Evolutionary conservation across 352 stramenopile genomes (phyloP), one percentile per base, ranked within the genome.

Genomic region (Thraustochytrium sp.): DNA sequence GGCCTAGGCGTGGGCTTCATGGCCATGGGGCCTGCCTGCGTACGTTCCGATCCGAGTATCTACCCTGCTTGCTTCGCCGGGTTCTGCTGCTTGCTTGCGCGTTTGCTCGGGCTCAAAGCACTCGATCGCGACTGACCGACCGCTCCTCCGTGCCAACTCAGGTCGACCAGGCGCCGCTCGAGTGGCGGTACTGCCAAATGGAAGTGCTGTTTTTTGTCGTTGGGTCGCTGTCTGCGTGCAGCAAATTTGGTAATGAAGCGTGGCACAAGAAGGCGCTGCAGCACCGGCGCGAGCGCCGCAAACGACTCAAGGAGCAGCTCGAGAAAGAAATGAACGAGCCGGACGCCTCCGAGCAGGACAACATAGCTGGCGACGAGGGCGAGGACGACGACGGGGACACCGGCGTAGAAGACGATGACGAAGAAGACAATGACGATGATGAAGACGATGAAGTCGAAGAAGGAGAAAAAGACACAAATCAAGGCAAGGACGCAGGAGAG

Each of bases 191-290:
- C 8, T 80, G 42, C 68, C 11, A 44, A 31, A 29, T 80, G 9
- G 44, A 80, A 26, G 4, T 80, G 26, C 8, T 51, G 3, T 11
- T 80, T 26, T 80, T 75, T 13, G 37, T 44, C 21, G 4, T 80
- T 75, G 68, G 68, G 23, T 46, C n/a, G 21, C 26, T 44, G 23
- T 80, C 44, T 51, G 53, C 68, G 11, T n/a, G 8, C 13, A 48
- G 37, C 46, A 80, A 80, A 26, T 72, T 80, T n/a, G 34, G 18
- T 23, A 63, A 63, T 26, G 68, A 80, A 36, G 34, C 29, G 23
- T 42, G 16, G 44, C 34, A 80, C 63, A 13, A 21, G n/a, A 44
- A 31, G 38, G 48, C 40, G 26, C 34, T 65, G 11, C 11, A 40
- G 18, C 8, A 18, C 0, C 48, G 68, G 23, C 11, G 42, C 9